Conservation (phyloP, 345 rosid species). For the Lepidium didymum region DNA sequence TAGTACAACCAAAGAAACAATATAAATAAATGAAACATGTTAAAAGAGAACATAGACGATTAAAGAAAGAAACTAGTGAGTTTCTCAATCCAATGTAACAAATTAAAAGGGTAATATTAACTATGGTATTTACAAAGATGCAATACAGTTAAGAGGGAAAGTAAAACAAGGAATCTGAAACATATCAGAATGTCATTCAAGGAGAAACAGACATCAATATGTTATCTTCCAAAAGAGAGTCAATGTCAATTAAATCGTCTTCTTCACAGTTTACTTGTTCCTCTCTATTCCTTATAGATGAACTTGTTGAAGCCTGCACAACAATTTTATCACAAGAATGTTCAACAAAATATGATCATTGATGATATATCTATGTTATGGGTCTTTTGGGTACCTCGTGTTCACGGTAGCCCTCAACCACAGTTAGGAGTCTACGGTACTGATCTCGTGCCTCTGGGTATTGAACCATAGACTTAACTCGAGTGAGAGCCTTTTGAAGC, state of each 20-base stretch:
- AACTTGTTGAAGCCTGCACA: conserved; percentile 24
- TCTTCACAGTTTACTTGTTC: conserved; percentile 35
- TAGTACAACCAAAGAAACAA: no score
- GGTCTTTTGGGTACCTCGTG: conserved; percentile 40
- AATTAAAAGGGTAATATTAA: conserved; percentile 6
- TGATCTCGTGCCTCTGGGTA: conserved; percentile 84
- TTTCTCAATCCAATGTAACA: background rate
- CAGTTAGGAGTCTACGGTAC: conserved; percentile 74
- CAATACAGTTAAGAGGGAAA: background rate
- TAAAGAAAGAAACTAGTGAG: background rate
- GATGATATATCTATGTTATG: background rate
- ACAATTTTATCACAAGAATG: background rate
- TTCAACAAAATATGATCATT: background rate
- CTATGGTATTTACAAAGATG: conserved; percentile 23
- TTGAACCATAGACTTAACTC: conserved; percentile 93
- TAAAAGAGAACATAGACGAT: background rate
- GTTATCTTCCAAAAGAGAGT: conserved; percentile 65
- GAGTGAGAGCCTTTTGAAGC: conserved; percentile 71
- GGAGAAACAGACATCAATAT: conserved; percentile 62
- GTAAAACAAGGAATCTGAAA: background rate
- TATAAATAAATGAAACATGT: background rate
- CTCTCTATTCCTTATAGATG: conserved; percentile 16
- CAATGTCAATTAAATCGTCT: conserved; percentile 43
- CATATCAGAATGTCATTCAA: conserved; percentile 16
- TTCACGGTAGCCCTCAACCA: conserved; percentile 62